phyloP scores from a whole-genome alignment of 139 green algal genomes.

The Chlorella ohadii region DNA sequence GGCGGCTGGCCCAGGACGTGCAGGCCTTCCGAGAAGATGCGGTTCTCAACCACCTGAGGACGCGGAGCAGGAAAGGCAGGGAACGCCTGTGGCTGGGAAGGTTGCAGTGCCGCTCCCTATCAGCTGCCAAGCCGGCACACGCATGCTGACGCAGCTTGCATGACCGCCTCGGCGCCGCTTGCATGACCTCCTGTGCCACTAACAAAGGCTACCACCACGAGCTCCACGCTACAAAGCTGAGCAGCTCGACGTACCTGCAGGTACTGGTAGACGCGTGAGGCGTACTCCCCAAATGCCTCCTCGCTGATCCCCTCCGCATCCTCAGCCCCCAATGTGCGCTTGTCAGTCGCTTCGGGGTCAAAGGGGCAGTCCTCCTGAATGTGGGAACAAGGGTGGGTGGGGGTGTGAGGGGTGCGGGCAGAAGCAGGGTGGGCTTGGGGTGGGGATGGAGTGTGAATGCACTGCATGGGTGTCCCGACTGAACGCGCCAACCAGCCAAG shows the following conservation, averaged over 20 bases:
- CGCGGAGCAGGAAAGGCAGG: not conserved
- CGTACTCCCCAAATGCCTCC: conserved; percentile 77
- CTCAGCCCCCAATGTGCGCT: conserved; percentile 52
- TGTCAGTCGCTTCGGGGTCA: not conserved
- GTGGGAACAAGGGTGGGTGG: no score
- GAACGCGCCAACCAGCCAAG: no score
- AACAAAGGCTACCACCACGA: no score
- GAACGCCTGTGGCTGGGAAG: no score
- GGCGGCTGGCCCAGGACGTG: conserved; percentile 89
- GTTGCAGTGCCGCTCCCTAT: no score
- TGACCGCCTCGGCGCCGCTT: no score
- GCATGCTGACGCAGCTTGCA: not conserved
- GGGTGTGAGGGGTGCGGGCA: no score
- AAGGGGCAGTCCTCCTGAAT: conserved; percentile 83
- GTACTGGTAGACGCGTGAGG: conserved; percentile 83
- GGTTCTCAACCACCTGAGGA: conserved; percentile 83
- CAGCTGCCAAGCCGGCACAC: no score
- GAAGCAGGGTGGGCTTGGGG: not conserved
- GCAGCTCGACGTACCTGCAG: conserved; percentile 78
- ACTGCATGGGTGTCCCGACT: not conserved
- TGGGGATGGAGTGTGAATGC: not conserved
- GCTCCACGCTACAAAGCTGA: no score
- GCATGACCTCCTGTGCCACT: no score
- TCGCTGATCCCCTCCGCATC: conserved; percentile 47
- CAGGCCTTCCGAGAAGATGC: conserved; percentile 96